Evolutionary conservation across 306 rosid species (phyloP).

Genomic region (Cyamopsis tetragonoloba): DNA sequence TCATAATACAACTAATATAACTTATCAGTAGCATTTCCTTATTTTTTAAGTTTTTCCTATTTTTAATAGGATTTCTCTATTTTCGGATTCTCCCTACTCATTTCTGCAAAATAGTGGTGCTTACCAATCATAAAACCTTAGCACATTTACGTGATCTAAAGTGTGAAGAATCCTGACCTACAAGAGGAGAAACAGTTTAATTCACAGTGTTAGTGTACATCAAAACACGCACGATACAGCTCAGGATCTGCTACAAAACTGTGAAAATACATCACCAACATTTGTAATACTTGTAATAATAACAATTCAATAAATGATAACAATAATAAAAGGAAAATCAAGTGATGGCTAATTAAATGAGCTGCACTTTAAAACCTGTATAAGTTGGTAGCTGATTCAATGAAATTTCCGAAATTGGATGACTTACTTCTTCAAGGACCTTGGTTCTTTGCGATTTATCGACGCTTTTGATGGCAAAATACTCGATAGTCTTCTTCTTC

Average conservation of each 20-base stretch:
- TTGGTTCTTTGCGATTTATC: conserved; percentile 87
- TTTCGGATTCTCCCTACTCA: background rate
- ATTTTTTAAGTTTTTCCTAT: background rate
- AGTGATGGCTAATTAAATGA: background rate
- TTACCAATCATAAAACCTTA: conserved; percentile 79
- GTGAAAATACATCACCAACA: background rate
- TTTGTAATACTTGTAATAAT: no score
- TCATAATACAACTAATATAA: background rate
- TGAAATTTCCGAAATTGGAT: background rate
- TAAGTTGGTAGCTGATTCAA: background rate
- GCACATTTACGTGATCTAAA: conserved; percentile 72
- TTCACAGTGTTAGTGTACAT: background rate
- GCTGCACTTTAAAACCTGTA: background rate
- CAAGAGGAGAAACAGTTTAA: background rate
- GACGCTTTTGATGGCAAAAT: conserved; percentile 87
- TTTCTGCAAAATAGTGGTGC: background rate
- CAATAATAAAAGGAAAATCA: background rate
- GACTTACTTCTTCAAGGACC: conserved; percentile 89
- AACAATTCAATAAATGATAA: background rate
- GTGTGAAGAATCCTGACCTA: conserved; percentile 95
- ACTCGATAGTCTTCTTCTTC: conserved; percentile 97
- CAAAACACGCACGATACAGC: conserved; percentile 1
- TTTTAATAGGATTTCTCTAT: background rate
- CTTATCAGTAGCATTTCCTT: background rate
- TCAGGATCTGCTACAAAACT: conserved; percentile 8